Conservation (phyloP, 2,329 filamentous ascomycete genomes). For the Meredithiella fracta region DNA sequence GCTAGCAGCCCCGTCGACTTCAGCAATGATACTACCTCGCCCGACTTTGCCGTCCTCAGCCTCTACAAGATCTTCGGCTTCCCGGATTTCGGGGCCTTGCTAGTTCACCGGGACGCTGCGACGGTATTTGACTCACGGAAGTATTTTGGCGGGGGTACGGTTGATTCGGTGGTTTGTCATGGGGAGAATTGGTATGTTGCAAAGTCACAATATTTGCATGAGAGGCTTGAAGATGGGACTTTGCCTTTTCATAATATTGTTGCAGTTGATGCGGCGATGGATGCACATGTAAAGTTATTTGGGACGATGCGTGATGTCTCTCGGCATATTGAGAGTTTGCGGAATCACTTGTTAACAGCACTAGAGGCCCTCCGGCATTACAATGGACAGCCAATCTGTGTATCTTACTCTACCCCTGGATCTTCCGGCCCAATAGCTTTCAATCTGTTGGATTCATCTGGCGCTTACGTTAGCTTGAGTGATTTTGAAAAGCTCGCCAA, state of each 20-base stretch:
- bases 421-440: slow-evolving; percentile 70
- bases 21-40: slow-evolving; percentile 30
- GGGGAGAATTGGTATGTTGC: slow-evolving; percentile 23
- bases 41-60: slow-evolving; percentile 44
- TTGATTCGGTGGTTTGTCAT: slow-evolving; percentile 32
- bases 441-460: slow-evolving; percentile 54
- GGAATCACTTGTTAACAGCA: slow-evolving; percentile 38
- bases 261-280: slow-evolving; percentile 42
- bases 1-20: slow-evolving; percentile 44
- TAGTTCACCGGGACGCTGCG: slow-evolving; percentile 39
- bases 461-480: slow-evolving; percentile 60
- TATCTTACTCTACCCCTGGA: slow-evolving; percentile 39
- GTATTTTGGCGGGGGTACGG: slow-evolving; percentile 55
- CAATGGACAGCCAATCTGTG: slow-evolving; percentile 50
- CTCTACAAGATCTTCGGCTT: slow-evolving; percentile 55
- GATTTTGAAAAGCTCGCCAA: slow-evolving; percentile 79
- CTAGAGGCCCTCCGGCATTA: slow-evolving; percentile 47
- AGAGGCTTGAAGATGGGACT: slow-evolving; percentile 50
- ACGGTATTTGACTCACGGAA: slow-evolving; percentile 36
- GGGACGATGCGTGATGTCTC: slow-evolving; percentile 46
- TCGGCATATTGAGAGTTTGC: slow-evolving; percentile 52
- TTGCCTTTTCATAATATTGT: slow-evolving; percentile 49
- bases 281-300: slow-evolving; percentile 38
- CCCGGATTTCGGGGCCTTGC: slow-evolving; percentile 44
- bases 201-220: slow-evolving; percentile 29